phyloP scores from a whole-genome alignment of 129 eudicot genomes.

The Centella asiatica region DNA sequence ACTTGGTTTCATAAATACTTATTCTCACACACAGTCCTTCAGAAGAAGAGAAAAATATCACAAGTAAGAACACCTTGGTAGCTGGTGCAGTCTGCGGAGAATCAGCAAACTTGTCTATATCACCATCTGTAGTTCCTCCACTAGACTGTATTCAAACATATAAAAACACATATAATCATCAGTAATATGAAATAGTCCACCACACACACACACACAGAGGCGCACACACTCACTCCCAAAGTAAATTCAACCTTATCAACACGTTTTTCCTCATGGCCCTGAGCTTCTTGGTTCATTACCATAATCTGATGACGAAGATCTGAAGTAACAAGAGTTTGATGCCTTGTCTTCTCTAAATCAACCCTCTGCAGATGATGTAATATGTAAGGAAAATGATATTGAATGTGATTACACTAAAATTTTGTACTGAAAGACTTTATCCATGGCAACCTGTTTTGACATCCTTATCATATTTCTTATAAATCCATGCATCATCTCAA shows the following conservation, averaged over 20 bases:
- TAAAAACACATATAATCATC: too few relatives aligned
- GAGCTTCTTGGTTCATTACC: background rate
- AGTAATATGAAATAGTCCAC: too few relatives aligned
- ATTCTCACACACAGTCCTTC: background rate
- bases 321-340: constrained; percentile 3
- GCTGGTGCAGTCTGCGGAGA: too few relatives aligned
- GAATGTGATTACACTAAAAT: background rate
- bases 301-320: constrained; percentile 3
- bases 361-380: constrained; percentile 6
- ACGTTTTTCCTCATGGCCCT: background rate
- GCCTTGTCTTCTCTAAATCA: constrained; percentile 10
- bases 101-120: background rate
- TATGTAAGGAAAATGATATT: background rate
- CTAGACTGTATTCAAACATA: background rate
- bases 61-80: background rate
- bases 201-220: too few relatives aligned
- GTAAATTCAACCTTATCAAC: background rate
- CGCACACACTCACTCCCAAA: too few relatives aligned
- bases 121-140: background rate
- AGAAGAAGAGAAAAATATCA: background rate
- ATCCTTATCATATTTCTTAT: constrained; percentile 11
- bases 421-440: background rate
- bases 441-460: background rate
- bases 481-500: background rate
- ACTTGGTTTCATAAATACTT: too few relatives aligned